Base-by-base conservation (phyloP, 768 basidiomycete genomes). In the Saitozyma podzolica region DNA sequence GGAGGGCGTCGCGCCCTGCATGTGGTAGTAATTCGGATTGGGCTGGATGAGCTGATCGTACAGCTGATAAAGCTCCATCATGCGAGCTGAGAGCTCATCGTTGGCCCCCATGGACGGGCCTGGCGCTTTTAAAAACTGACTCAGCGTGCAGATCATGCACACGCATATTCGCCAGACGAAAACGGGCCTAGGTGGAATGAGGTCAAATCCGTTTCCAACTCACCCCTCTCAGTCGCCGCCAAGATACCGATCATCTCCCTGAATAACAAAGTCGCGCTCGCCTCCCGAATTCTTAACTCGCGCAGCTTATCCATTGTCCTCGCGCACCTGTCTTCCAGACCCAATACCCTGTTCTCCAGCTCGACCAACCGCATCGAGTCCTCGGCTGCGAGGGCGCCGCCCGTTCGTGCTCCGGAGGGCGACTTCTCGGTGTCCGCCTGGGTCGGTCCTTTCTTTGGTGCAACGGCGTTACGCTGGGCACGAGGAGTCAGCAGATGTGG, bases 401-500 rank as follows among this genome's bases (percentile, higher is more conserved):
- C 17, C 8, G 48, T 10, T 45, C 29, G 48, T 9, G 40, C 45
- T 19, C 42, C 6, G 48, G 11, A 41, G 40, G 48, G 43, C 47
- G 43, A 20, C 51, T 55, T 50, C 5, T 67, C 65, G 40, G 68
- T 65, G 20, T 58, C 58, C 6, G 66, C 66, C 11, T 45, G 20
- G 53, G 63, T 56, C 19, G 63, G 55, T 17, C n/a, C 19, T 50
- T 77, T 73, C 52, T 70, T 74, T 0, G 75, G 65, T 16, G 58
- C 69, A 9, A 71, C 73, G 1, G 68, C 66, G 61, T 77, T 77
- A 6, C 75, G 69, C 73, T 76, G 10, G n/a, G 8, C 10, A n/a
- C 17, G 13, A 19, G 13, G n/a, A n/a, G n/a, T n/a, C 45, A 47
- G 43, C 9, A 9, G 9, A 16, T 14, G 37, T 17, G 11, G 48